Base-by-base conservation (phyloP, 805 yeast genomes). In the Lipomyces sp. region DNA sequence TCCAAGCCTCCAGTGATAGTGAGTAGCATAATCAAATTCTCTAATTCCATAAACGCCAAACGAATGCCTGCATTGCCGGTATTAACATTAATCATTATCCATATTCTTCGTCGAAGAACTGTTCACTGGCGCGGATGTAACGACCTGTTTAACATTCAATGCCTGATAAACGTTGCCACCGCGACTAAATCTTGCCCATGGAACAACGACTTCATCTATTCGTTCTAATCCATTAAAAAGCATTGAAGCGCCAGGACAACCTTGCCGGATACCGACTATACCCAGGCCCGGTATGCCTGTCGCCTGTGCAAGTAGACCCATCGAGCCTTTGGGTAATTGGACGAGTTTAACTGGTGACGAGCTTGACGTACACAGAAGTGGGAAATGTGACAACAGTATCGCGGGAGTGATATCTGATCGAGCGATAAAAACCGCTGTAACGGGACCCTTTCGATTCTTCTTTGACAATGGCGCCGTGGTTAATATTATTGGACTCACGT, bases 371-470 rank as follows among this genome's bases (percentile, higher is more conserved):
- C 72, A 64, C 8, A 71, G 63, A 29, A 64, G 29, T 1, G 74
- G 73, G 55, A 72, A 69, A 55, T 72, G 75, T 4, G 71, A 62
- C 3, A 57, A 32, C 8, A 72, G 54, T 30, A 72, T 45, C 7
- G 70, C 65, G 8, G 75, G 74, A n/a, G 32, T 50, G 32, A 72
- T 69, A 57, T 72, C 75, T 4, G 60, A 51, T 32, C 70, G 60
- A 32, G 72, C 65, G 30, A 72, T 66, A 48, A 72, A 71, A 11
- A 72, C 69, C 33, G 67, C 68, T 1, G 58, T 33, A n/a, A 70
- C 24, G 5, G 66, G 69, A n/a, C 29, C 33, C 34, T 55, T 59
- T 11, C 42, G n/a, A 13, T 11, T 56, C 63, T 15, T 59, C 57
- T 24, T 29, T 32, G 35, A 10, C 34, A 24, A 11, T 7, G 6